Conservation (phyloP, 129 eudicot genomes). For the Chrysanthemum lavandulifolium region DNA sequence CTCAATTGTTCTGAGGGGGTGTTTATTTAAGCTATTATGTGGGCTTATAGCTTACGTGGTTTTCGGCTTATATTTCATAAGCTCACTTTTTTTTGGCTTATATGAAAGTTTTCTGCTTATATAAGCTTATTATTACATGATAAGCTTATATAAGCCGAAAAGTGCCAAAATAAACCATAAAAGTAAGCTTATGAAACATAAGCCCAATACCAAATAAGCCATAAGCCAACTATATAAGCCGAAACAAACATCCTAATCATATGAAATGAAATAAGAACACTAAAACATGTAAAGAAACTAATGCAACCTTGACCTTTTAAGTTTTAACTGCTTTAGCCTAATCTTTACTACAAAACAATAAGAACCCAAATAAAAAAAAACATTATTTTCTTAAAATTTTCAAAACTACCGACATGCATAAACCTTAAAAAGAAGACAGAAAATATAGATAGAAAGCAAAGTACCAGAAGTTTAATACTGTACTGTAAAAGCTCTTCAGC, state of each 20-base stretch:
- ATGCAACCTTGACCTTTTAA: not conserved
- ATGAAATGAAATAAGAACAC: slow-evolving; percentile 12
- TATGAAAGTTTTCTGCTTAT: too few species aligned
- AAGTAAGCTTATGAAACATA: too few species aligned
- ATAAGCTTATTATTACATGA: too few species aligned
- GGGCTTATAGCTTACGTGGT: too few species aligned
- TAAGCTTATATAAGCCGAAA: too few species aligned
- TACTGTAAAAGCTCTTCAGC: slow-evolving; percentile 9
- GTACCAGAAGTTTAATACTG: slow-evolving; percentile 15
- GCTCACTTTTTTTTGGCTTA: too few species aligned
- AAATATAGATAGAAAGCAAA: slow-evolving; percentile 21
- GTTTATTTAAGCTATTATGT: too few species aligned
- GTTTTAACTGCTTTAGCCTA: slow-evolving; percentile 6
- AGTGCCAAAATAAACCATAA: too few species aligned
- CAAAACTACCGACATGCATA: slow-evolving; percentile 13
- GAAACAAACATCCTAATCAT: slow-evolving; percentile 2
- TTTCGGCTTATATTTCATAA: too few species aligned
- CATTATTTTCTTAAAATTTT: slow-evolving; percentile 8
- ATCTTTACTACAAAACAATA: slow-evolving; percentile 20
- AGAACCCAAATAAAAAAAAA: slow-evolving; percentile 11
- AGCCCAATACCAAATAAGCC: too few species aligned
- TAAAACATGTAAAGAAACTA: not conserved
- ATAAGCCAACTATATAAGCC: too few species aligned
- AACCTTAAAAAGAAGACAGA: slow-evolving; percentile 14
- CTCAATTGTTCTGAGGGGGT: too few species aligned